phyloP scores from a whole-genome alignment of 257 asterid species.

The Gardenia jasminoides region DNA sequence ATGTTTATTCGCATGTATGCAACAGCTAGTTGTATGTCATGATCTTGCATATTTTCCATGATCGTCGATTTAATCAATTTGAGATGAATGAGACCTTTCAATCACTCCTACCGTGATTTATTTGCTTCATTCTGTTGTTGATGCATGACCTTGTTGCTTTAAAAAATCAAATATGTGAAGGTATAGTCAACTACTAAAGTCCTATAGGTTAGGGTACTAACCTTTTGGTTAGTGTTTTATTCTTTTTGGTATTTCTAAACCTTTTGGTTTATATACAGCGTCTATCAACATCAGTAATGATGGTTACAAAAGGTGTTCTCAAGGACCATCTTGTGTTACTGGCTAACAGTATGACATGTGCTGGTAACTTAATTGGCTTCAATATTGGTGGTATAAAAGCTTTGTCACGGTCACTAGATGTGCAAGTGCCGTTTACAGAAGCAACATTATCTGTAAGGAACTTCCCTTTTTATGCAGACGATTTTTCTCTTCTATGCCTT shows the following conservation, averaged over 20 bases:
- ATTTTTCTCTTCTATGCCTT: slow-evolving; percentile 1
- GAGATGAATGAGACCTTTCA: neutral
- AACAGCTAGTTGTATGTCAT: neutral
- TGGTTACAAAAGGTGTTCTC: slow-evolving; percentile 97
- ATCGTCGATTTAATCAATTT: neutral
- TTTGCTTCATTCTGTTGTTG: neutral
- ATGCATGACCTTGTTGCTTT: neutral
- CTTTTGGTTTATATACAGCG: slow-evolving; percentile 48
- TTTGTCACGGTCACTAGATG: slow-evolving; percentile 63
- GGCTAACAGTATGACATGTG: slow-evolving; percentile 94
- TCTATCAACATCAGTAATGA: slow-evolving; percentile 82
- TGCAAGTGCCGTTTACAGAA: slow-evolving; percentile 88
- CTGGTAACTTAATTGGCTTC: slow-evolving; percentile 88
- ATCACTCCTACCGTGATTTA: neutral
- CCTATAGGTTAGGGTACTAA: neutral
- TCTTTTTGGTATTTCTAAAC: neutral
- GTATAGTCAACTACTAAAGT: neutral
- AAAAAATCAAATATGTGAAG: neutral
- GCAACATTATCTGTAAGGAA: slow-evolving; percentile 85
- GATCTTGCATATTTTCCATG: slow-evolving; percentile 3
- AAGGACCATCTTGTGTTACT: slow-evolving; percentile 89
- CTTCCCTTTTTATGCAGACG: slow-evolving; percentile 10
- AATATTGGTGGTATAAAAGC: slow-evolving; percentile 90
- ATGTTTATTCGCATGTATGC: neutral
- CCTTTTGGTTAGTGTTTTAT: neutral